Evolutionary conservation across 2,329 filamentous ascomycete genomes (phyloP), one percentile per base, ranked within the genome.

Genomic region (Penicillium rolfsii): DNA sequence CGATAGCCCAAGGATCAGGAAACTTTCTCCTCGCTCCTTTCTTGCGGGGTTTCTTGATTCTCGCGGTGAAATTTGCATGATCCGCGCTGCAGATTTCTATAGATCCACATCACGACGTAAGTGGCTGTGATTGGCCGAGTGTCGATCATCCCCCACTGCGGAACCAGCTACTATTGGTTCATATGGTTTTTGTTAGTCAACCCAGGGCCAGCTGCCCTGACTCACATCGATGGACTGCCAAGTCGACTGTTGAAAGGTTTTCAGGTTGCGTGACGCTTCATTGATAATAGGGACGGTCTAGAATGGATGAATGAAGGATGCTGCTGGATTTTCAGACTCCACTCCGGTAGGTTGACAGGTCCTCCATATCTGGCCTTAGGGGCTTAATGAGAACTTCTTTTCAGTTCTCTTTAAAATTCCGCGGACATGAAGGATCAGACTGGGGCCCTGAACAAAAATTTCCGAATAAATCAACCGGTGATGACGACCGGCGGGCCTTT

Each of bases 21-120:
- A n/a, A 11, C 33, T 38, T 53, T 38, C 22, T 26, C 8, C 16
- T 40, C 33, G 6, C 19, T 41, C 33, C 50, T 38, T 53, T 26
- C 33, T 53, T 36, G 50, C 50, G 50, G 50, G 50, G 33, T 14
- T 38, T 53, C n/a, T 36, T 24, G 35, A 53, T 53, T 19, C 14
- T 38, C 33, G 26, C 40, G 9, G 12, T 40, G 50, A 53, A 53
- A 53, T 53, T 53, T 53, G 50, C 50, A 53, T 53, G 50, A 53
- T 53, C 50, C 50, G 35, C 50, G 50, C 50, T 38, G 50, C 50
- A 28, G 50, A 53, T 41, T 53, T 53, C 33, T 53, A 53, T 53
- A 53, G 50, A 53, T 40, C 50, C 50, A 53, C 50, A 16, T 7
- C 19, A 38, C 50, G 50, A 53, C 50, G 35, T 53, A 19, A 41